Percentiles rank a stretch among this genome's conserved stretches.
phyloP scores from a whole-genome alignment of 164 flowering plant genomes.

The Magnolia kwangsiensis region DNA sequence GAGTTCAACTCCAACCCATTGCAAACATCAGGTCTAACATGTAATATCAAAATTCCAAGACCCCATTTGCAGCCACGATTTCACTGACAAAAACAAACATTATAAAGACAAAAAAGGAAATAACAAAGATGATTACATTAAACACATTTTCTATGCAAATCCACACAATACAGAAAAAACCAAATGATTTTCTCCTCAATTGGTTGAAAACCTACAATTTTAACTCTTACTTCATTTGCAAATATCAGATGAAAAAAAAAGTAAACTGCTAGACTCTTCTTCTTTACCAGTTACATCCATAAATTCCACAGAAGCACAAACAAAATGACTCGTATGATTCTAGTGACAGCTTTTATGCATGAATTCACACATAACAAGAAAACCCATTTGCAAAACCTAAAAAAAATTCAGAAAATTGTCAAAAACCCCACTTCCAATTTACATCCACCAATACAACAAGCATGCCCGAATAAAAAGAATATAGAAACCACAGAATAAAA shows the following conservation, averaged over 20 bases:
- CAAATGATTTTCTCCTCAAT: neutral
- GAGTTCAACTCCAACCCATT: neutral
- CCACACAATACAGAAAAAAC: conserved; percentile 46
- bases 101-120: neutral
- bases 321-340: neutral
- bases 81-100: neutral
- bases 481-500: no score
- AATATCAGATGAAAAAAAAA: neutral
- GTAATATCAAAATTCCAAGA: neutral
- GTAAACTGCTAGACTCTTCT: neutral
- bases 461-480: neutral
- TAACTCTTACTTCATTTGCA: neutral
- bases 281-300: neutral
- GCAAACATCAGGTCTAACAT: neutral
- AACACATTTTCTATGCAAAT: conserved; percentile 72
- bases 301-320: neutral
- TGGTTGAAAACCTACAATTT: neutral
- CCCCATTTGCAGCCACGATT: neutral
- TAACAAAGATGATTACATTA: no score
- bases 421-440: neutral
- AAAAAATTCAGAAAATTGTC: neutral
- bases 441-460: neutral
- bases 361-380: neutral
- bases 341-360: neutral
- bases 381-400: neutral